phyloP scores from a whole-genome alignment of 352 stramenopile genomes.

The Pythium sukuiense region DNA sequence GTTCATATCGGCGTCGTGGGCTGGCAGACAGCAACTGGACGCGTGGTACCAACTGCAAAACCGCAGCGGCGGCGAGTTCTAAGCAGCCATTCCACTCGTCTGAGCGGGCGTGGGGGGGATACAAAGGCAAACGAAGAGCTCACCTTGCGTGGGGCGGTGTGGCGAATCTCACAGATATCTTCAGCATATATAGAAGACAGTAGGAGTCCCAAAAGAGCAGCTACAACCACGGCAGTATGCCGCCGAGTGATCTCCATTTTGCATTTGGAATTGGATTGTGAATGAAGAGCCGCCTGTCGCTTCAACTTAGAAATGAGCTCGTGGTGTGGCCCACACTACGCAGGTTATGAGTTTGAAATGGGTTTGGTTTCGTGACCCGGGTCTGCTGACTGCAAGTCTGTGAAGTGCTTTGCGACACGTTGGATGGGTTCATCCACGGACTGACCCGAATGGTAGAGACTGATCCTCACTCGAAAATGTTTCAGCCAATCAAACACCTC shows the following conservation, averaged over 20 bases:
- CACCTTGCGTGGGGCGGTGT: constrained; percentile 23
- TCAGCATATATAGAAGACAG: not conserved
- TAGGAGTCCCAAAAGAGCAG: constrained; percentile 2
- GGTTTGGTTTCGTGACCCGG: not conserved
- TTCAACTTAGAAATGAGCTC: constrained; percentile 3
- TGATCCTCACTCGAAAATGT: not conserved
- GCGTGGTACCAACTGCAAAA: constrained; percentile 79
- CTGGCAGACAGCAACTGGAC: constrained; percentile 66
- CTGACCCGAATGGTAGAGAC: constrained; percentile 7
- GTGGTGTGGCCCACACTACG: not conserved
- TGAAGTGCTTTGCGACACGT: not conserved
- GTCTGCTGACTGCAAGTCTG: not conserved
- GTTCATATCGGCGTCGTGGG: constrained; percentile 63
- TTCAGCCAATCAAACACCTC: constrained; percentile 6
- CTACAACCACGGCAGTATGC: constrained; percentile 6
- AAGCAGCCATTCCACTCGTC: not conserved
- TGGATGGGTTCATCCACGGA: not conserved
- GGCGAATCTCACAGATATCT: constrained; percentile 21
- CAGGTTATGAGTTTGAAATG: not conserved
- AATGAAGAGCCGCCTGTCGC: not conserved
- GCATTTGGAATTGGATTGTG: not conserved
- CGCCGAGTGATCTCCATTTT: not conserved
- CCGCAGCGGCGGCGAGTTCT: constrained; percentile 61
- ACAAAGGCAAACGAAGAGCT: not conserved
- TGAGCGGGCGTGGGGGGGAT: not conserved